Evolutionary conservation across 768 basidiomycete species (phyloP).

Genomic region (Psilocybe tampanensis): DNA sequence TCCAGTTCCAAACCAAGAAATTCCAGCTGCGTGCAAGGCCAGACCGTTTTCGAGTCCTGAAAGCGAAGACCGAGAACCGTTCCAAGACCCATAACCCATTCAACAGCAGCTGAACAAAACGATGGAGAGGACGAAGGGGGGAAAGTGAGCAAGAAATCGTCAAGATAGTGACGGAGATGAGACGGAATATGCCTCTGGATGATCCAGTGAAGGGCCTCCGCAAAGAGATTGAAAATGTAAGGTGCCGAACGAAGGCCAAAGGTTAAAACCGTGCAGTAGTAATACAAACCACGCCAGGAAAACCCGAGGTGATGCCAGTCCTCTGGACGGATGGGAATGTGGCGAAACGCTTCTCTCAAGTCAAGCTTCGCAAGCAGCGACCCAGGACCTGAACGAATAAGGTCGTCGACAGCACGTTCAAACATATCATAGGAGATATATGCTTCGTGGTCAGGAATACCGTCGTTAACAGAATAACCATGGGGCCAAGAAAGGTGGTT

Average conservation of each 20-base stretch:
- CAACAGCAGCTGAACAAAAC: conserved; percentile 17
- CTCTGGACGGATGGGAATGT: conserved; percentile 29
- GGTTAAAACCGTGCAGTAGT: conserved; percentile 29
- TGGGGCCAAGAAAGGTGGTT: conserved; percentile 33
- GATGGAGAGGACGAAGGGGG: background rate
- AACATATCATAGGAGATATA: conserved; percentile 32
- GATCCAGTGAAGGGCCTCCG: conserved; percentile 44
- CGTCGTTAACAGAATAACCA: conserved; percentile 29
- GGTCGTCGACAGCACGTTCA: conserved; percentile 22
- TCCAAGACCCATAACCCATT: conserved; percentile 32
- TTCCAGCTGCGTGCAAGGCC: conserved; percentile 16
- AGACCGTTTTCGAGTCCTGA: conserved; percentile 14
- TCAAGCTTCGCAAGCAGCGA: conserved; percentile 37
- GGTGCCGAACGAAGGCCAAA: conserved; percentile 36
- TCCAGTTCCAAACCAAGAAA: conserved; percentile 26
- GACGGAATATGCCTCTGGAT: conserved; percentile 34
- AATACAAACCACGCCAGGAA: conserved; percentile 29
- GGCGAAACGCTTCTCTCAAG: conserved; percentile 37
- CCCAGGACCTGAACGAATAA: conserved; percentile 24
- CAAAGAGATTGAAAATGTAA: conserved; percentile 43
- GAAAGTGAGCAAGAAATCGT: conserved; percentile 37
- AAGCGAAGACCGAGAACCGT: conserved; percentile 29
- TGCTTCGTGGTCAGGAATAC: conserved; percentile 31
- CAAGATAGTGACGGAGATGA: conserved; percentile 32
- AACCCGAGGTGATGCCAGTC: conserved; percentile 38